phyloP scores from a whole-genome alignment of 179 eudicot genomes.

The Heliamphora ciliata region DNA sequence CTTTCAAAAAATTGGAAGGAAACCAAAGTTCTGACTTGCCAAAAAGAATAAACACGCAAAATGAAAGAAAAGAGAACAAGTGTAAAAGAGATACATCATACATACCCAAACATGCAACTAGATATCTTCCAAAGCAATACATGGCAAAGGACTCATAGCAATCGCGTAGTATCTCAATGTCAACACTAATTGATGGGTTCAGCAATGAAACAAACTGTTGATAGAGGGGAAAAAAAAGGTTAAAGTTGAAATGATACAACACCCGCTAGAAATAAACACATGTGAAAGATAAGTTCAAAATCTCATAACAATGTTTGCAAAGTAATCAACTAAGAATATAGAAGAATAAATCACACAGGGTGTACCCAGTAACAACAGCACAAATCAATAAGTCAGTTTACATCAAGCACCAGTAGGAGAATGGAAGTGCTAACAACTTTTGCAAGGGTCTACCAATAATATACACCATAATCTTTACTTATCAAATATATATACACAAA shows the following conservation, averaged over 20 bases:
- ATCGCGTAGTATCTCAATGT: constrained; percentile 86
- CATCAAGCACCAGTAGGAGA: too few relatives aligned
- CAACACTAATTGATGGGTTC: constrained; percentile 83
- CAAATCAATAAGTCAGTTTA: too few relatives aligned
- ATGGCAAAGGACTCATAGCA: constrained; percentile 98
- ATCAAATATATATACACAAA: too few relatives aligned
- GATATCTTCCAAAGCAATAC: constrained; percentile 99
- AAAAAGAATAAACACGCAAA: constrained; percentile 10
- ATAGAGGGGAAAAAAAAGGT: constrained; percentile 10
- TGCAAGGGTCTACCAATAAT: too few relatives aligned
- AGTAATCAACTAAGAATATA: too few relatives aligned
- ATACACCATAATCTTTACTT: too few relatives aligned
- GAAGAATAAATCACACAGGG: too few relatives aligned
- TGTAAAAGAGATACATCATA: constrained; percentile 8
- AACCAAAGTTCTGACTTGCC: neutral
- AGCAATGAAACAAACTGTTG: constrained; percentile 77
- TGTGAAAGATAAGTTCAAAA: too few relatives aligned
- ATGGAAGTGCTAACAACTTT: too few relatives aligned
- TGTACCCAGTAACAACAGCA: too few relatives aligned
- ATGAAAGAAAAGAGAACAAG: neutral
- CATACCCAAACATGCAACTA: constrained; percentile 94
- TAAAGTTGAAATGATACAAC: neutral
- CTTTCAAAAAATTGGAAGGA: neutral
- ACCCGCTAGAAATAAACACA: too few relatives aligned
- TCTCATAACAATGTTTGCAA: too few relatives aligned